phyloP scores from a whole-genome alignment of 208 protist genomes.

The Wallacemonas collosoma region DNA sequence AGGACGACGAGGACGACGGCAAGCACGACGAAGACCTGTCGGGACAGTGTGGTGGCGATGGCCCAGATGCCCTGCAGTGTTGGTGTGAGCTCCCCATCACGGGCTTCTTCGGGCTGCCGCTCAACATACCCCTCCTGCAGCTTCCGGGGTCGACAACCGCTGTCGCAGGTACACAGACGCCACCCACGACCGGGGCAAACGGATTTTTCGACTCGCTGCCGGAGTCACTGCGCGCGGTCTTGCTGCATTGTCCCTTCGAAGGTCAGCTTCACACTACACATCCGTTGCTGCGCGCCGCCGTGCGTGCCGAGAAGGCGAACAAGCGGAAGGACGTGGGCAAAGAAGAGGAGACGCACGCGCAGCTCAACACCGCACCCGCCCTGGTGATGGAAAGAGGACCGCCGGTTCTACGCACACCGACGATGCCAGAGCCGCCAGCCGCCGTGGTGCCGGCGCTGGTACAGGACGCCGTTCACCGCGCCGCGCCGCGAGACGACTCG shows the following conservation, averaged over 20 bases:
- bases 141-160: neutral
- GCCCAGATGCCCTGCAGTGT: neutral
- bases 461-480: slow-evolving; percentile 27
- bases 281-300: slow-evolving; percentile 39
- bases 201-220: slow-evolving; percentile 12
- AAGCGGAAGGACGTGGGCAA: neutral
- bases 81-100: slow-evolving; percentile 19
- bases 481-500: slow-evolving; percentile 16
- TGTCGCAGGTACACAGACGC: too few relatives aligned
- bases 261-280: slow-evolving; percentile 47
- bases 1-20: neutral
- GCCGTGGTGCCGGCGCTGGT: slow-evolving; percentile 27
- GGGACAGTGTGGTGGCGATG: neutral
- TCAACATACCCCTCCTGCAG: slow-evolving; percentile 11
- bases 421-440: slow-evolving; percentile 15
- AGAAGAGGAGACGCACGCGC: neutral
- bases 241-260: slow-evolving; percentile 62
- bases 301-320: slow-evolving; percentile 9
- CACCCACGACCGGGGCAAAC: neutral
- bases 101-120: slow-evolving; percentile 15
- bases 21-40: neutral
- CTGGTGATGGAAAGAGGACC: neutral
- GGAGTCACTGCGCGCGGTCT: slow-evolving; percentile 10
- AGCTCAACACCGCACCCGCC: neutral
- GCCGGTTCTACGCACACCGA: slow-evolving; percentile 6